Percentiles rank a stretch among this genome's conserved stretches.
Evolutionary conservation across 2,329 filamentous ascomycete species (phyloP).

Genomic region (Tolypocladium cylindrosporum): DNA sequence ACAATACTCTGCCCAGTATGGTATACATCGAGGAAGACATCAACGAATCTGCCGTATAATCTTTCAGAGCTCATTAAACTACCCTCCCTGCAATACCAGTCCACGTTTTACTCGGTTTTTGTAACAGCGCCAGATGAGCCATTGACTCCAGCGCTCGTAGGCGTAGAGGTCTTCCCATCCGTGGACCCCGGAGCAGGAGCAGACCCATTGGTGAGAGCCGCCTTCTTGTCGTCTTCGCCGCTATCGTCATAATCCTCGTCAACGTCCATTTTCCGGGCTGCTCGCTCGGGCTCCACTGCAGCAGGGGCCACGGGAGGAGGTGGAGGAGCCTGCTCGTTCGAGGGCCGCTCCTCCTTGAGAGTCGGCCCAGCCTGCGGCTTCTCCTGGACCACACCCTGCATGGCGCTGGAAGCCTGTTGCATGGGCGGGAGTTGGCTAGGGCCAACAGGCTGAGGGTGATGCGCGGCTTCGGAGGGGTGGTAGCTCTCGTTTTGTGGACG

Average conservation of each 20-base stretch:
- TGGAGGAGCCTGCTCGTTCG: conserved; percentile 27
- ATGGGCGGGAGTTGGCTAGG: conserved; percentile 50
- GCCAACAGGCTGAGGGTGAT: conserved; percentile 52
- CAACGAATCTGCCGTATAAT: conserved; percentile 9
- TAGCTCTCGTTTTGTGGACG: conserved; percentile 70
- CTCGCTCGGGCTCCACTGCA: conserved; percentile 64
- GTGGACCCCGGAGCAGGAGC: conserved; percentile 36
- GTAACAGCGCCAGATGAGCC: conserved; percentile 19
- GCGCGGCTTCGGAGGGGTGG: conserved; percentile 85
- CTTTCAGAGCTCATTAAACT: conserved; percentile 14
- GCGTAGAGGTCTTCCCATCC: conserved; percentile 40
- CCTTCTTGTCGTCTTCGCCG: conserved; percentile 72
- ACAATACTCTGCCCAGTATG: conserved; percentile 6
- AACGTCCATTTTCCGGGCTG: conserved; percentile 90
- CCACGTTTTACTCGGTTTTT: conserved; percentile 32
- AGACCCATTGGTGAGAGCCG: conserved; percentile 29
- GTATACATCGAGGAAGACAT: conserved; percentile 11
- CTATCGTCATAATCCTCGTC: conserved; percentile 97
- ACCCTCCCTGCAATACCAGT: conserved; percentile 2
- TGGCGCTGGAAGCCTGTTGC: conserved; percentile 47
- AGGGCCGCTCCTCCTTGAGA: conserved; percentile 51
- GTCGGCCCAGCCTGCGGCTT: conserved; percentile 21
- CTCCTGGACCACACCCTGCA: conserved; percentile 43
- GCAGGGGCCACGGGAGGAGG: conserved; percentile 38
- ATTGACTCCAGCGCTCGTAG: conserved; percentile 36